Evolutionary conservation across 305 asterid species (phyloP), one percentile per base, ranked within the genome.

Genomic region (Striga hermonthica): DNA sequence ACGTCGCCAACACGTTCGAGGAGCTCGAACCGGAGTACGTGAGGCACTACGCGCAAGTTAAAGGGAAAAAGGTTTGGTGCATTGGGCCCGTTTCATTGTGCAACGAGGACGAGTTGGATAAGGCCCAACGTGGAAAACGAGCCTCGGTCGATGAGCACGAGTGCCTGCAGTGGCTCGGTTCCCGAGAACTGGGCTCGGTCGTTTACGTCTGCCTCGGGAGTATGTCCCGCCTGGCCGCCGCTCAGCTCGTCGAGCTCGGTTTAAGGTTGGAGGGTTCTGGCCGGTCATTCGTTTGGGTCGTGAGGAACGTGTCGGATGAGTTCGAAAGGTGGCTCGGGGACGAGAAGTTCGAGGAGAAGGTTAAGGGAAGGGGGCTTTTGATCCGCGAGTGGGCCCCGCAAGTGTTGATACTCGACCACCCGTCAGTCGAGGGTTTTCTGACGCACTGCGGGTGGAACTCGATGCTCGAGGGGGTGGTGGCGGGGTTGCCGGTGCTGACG

Each of bases 41-140:
- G 9, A 5, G 22, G 31, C 31, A 7, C 1, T 74, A 72, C 71
- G 38, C 3, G 4, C 67, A 62, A 4, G 56, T 28, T 0, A 78
- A 57, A 36, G 82, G 71, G 8, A 69, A 72, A 14, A 78, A 74
- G 3, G 72, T 79, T 0, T 87, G 90, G 90, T 78, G 86, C 71
- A 55, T 85, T 4, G 90, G 95, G 0, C 95, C 90, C 7, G 90
- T 81, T 57, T 83, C 90, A 0, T 15, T 80, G 3, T 75, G 77
- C 76, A 87, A 81, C 76, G 70, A 76, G 40, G 78, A 77, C 0
- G 60, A 53, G 3, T 35, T 62, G 2, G 88, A 87, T 48, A 80
- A 71, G 58, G 85, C 78, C 11, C 84, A 83, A 57, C 74, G 90
- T 45, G 95, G 91, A 36, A 78, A 72, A 22, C 31, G 31, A 22